phyloP scores from a whole-genome alignment of 305 asterid species.

The Solanum hybrid region DNA sequence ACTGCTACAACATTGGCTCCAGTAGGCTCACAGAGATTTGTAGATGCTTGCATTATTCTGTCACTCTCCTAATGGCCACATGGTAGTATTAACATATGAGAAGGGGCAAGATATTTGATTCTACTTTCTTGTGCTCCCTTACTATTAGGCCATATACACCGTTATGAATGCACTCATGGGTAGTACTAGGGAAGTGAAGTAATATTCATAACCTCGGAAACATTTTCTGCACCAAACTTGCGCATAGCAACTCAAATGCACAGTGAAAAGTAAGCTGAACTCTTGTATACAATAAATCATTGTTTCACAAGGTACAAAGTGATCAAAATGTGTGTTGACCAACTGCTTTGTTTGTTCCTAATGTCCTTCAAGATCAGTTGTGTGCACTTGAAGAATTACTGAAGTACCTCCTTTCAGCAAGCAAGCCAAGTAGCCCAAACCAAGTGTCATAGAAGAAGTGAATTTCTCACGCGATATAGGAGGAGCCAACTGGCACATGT shows the following conservation, averaged over 20 bases:
- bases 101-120: background rate
- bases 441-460: background rate
- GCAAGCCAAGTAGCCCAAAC: background rate
- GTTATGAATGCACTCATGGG: background rate
- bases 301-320: background rate
- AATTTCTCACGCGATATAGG: background rate
- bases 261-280: background rate
- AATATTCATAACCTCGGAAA: background rate
- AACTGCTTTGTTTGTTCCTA: background rate
- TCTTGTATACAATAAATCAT: background rate
- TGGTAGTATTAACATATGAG: background rate
- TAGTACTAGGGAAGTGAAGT: background rate
- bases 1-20: background rate
- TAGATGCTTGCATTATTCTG: background rate
- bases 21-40: background rate
- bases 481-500: background rate
- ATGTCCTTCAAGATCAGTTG: background rate
- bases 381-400: background rate
- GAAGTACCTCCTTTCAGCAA: background rate
- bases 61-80: background rate
- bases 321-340: background rate
- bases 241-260: background rate
- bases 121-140: background rate
- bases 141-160: background rate
- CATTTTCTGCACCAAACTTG: background rate